Base-by-base conservation (phyloP, 768 basidiomycete species). In the Phylloporus arenicola region DNA sequence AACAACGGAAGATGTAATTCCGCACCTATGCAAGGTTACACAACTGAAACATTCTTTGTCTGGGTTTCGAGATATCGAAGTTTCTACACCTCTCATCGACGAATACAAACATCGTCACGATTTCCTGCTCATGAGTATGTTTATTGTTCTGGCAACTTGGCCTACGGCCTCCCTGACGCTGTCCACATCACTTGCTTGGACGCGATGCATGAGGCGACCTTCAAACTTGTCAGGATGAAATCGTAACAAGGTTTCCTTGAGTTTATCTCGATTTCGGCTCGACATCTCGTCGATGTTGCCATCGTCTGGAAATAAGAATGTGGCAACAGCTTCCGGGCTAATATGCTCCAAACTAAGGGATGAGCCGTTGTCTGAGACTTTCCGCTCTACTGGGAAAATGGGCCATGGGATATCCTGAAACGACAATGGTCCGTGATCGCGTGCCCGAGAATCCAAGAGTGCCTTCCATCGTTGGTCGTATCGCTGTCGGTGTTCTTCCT, bases 151-250 rank as follows among this genome's bases (percentile, higher is more conserved):
- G 11, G 75, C 83, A 6, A 90, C 80, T 30, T 77, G 75, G 6
- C 81, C 84, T 17, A 84, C 81, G 0, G 74, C 84, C 54, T 85
- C 81, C 45, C 69, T 69, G 3, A 86, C 82, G 14, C 54, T 61
- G 38, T 74, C 75, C 58, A 59, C 64, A 20, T 89, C 84, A 12
- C 57, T 58, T 29, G 70, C 68, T 38, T 56, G 59, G 6, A 88
- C 72, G 5, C 72, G 71, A 43, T 63, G 62, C 76, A 87, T 80
- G 43, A 88, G 68, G 30, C 87, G 75, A 17, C 87, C 84, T 62
- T 89, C 84, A 47, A 88, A 88, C 63, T 89, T 89, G 65, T 89
- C 87, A 2, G 87, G 87, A 61, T 89, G 87, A 63, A 85, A 89
- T 17, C 86, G 81, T 22, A 88, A 64, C 58, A 87, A 74, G 0